Evolutionary conservation across 1,139 yeast species (phyloP), one percentile per base, ranked within the genome.

Genomic region (Pichia sp.): DNA sequence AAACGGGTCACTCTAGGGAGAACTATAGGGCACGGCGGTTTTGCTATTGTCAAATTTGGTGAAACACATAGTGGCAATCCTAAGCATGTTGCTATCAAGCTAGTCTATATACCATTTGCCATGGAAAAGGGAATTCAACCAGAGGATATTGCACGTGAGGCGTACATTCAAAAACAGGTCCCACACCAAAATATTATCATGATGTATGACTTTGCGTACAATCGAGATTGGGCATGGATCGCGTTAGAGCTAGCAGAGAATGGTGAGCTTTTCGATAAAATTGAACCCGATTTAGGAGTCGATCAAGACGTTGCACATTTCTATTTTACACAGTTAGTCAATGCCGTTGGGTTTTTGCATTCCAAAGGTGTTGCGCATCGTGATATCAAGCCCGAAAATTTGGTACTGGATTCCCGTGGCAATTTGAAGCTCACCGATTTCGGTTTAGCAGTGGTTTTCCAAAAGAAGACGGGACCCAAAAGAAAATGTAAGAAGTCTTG

Each of bases 381-480:
- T 44, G 95, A 86, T 54, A 82, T 87, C 40, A 86, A 86, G 53
- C 96, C 96, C 0, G 96, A 86, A 52, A 86, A 86, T 52, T 74
- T 86, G n/a, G 63, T 87, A 23, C 62, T 87, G 15, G 95, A 86
- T 52, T 62, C 62, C 21, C 72, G 72, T 37, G 77, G 76, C 5
- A 81, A 81, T 50, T 56, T 79, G 45, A 77, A 78, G 50, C 56
- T 79, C 14, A 77, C 82, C 1, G 86, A 78, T 55, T 78, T 78
- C 56, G 86, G 87, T 0, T 55, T 78, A 11, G 83, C 85, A 0
- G 67, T 78, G 22, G 71, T 74, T 17, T 77, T 69, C 49, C 62
- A 73, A 60, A 40, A 78, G 64, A 47, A 77, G 62, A 49, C 74
- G 62, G 93, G 91, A 44, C 56, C 71, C 40, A 50, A 59, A 53